Percentiles rank a stretch among this genome's conserved stretches.
These are phyloP conservation scores for Pseudozyma hubeiensis DNA, from an alignment of 1,284 basidiomycete species.

Conservation along the genomic window DNA sequence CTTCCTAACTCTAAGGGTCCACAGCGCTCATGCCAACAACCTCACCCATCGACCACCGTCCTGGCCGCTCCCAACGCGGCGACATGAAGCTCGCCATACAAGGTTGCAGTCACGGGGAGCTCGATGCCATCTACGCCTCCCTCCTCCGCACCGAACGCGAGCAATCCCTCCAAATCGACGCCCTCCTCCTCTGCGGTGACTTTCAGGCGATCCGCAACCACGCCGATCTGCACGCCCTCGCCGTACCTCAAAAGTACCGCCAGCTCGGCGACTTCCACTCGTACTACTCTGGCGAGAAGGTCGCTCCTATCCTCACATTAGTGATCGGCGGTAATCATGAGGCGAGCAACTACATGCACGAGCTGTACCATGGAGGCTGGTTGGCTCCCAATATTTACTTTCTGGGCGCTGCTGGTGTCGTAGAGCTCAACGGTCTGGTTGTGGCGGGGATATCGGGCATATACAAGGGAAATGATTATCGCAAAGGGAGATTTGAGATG, in stretches of 20 bases:
- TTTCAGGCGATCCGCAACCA: slow-evolving; percentile 90
- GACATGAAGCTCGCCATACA: slow-evolving; percentile 82
- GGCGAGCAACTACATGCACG: slow-evolving; percentile 96
- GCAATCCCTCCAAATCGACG: slow-evolving; percentile 79
- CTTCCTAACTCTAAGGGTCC: background rate
- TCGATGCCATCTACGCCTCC: slow-evolving; percentile 80
- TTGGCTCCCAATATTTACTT: slow-evolving; percentile 97
- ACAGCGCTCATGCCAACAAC: background rate
- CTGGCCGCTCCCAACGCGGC: background rate
- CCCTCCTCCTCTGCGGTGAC: slow-evolving; percentile 88
- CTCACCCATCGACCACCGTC: background rate
- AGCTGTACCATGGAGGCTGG: slow-evolving; percentile 77
- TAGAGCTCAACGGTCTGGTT: slow-evolving; percentile 81
- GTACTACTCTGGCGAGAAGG: slow-evolving; percentile 86
- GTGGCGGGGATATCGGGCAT: slow-evolving; percentile 94
- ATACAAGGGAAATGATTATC: slow-evolving; percentile 85
- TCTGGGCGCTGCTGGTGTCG: slow-evolving; percentile 88
- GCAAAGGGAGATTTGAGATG: slow-evolving; percentile 71
- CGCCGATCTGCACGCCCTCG: slow-evolving; percentile 87
- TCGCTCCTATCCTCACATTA: slow-evolving; percentile 87
- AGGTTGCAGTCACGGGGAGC: slow-evolving; percentile 87
- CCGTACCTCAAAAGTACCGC: slow-evolving; percentile 90
- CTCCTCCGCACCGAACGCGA: slow-evolving; percentile 76
- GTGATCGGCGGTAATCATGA: slow-evolving; percentile 99
- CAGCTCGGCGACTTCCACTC: slow-evolving; percentile 77